Evolutionary conservation across 2,329 filamentous ascomycete genomes (phyloP).

Genomic region (Alternaria sp.): DNA sequence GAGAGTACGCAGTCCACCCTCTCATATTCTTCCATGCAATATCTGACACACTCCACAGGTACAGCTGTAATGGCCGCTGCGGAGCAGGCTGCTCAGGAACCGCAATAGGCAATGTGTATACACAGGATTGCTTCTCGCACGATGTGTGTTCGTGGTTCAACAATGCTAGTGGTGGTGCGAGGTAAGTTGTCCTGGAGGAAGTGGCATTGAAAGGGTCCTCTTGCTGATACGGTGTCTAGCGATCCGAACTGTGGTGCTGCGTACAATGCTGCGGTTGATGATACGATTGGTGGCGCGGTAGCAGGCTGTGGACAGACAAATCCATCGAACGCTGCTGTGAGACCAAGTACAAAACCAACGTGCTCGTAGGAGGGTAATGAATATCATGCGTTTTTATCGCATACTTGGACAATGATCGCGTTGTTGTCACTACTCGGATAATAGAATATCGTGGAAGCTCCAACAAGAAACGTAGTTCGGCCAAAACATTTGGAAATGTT

Average conservation of each 20-base stretch:
- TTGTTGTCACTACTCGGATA: too few species aligned
- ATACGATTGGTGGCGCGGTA: too few species aligned
- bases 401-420: too few species aligned
- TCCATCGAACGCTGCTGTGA: too few species aligned
- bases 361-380: too few species aligned
- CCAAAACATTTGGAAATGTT: too few species aligned
- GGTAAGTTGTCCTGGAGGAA: slow-evolving; percentile 38
- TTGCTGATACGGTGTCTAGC: neutral
- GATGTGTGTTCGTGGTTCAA: slow-evolving; percentile 64
- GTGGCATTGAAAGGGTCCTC: too few species aligned
- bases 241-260: neutral
- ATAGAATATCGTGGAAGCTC: too few species aligned
- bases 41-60: slow-evolving; percentile 46
- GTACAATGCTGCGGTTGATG: too few species aligned
- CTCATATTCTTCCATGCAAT: neutral
- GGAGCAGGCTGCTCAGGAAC: slow-evolving; percentile 58
- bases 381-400: too few species aligned
- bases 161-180: slow-evolving; percentile 58
- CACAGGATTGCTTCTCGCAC: slow-evolving; percentile 62
- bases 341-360: fast-evolving
- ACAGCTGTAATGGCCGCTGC: slow-evolving; percentile 61
- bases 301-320: too few species aligned
- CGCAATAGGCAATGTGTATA: slow-evolving; percentile 59
- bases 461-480: too few species aligned
- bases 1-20: slow-evolving; percentile 52